These are phyloP conservation scores for Ustilago shanxiensis DNA, from an alignment of 1,284 basidiomycete genomes.

Conservation along the genomic window DNA sequence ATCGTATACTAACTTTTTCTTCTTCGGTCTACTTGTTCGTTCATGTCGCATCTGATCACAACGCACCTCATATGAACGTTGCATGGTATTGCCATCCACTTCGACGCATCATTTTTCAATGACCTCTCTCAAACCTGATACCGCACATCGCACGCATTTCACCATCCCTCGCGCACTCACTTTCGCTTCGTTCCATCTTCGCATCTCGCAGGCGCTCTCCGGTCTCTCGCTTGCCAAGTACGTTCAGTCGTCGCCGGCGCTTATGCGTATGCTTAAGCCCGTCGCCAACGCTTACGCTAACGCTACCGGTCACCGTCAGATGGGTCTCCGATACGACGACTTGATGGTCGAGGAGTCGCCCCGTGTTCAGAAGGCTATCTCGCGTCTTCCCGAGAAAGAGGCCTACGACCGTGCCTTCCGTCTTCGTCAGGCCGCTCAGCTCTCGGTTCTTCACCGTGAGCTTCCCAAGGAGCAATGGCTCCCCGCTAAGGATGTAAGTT, in stretches of 20 bases:
- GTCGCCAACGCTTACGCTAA: slow-evolving; percentile 87
- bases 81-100: no score
- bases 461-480: slow-evolving; percentile 90
- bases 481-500: slow-evolving; percentile 79
- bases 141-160: neutral
- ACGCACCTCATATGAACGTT: no score
- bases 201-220: slow-evolving; percentile 32
- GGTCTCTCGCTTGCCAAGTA: slow-evolving; percentile 80
- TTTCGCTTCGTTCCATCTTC: neutral
- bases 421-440: slow-evolving; percentile 85
- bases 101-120: no score
- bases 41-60: no score
- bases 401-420: slow-evolving; percentile 92
- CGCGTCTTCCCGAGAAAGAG: slow-evolving; percentile 83
- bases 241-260: slow-evolving; percentile 79
- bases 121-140: no score
- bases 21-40: no score
- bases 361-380: slow-evolving; percentile 82
- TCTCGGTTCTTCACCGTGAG: slow-evolving; percentile 82
- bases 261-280: slow-evolving; percentile 80
- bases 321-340: slow-evolving; percentile 95
- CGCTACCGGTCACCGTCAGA: slow-evolving; percentile 84
- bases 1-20: no score
- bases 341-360: slow-evolving; percentile 88
- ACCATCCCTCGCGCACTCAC: neutral